A percentile compares a stretch with the other conserved stretches of the same genome.
Conservation (phyloP, 768 basidiomycete genomes). For the Fistulinella prunicolor region DNA sequence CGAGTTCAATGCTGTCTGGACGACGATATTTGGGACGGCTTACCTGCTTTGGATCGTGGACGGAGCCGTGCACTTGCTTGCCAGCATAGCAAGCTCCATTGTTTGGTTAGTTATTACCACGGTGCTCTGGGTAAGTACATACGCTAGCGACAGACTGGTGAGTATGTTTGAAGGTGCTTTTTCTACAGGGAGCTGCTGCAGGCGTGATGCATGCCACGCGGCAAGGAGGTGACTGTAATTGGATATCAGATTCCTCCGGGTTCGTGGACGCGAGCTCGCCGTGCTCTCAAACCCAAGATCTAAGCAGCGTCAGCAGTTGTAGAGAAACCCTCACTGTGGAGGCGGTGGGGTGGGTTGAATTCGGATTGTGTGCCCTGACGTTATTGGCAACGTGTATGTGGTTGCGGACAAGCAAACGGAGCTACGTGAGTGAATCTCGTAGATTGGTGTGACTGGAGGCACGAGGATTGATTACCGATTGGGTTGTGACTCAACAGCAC, state of each 20-base stretch:
- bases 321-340: slow-evolving; percentile 71
- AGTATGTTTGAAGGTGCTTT: slow-evolving; percentile 1
- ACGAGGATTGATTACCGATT: slow-evolving; percentile 18
- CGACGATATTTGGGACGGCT: slow-evolving; percentile 62
- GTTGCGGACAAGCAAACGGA: slow-evolving; percentile 40
- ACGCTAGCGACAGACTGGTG: background rate
- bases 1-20: slow-evolving; percentile 70
- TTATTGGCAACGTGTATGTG: slow-evolving; percentile 54
- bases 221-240: slow-evolving; percentile 55
- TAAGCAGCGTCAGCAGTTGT: slow-evolving; percentile 45
- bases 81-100: slow-evolving; percentile 75
- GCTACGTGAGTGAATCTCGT: slow-evolving; percentile 42
- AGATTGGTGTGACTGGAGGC: slow-evolving; percentile 37
- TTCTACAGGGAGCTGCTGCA: slow-evolving; percentile 60
- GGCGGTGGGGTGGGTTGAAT: slow-evolving; percentile 74
- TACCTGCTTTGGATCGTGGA: slow-evolving; percentile 73
- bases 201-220: slow-evolving; percentile 68
- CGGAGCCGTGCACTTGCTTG: slow-evolving; percentile 62
- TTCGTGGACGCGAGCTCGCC: slow-evolving; percentile 24
- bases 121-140: slow-evolving; percentile 58
- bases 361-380: slow-evolving; percentile 57
- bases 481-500: slow-evolving; percentile 25
- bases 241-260: slow-evolving; percentile 37
- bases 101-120: slow-evolving; percentile 67
- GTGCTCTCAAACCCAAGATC: slow-evolving; percentile 20